Percentiles rank a stretch among this genome's conserved stretches.
Conservation (phyloP, 2,329 filamentous ascomycete species). For the Endocalyx cinctus region DNA sequence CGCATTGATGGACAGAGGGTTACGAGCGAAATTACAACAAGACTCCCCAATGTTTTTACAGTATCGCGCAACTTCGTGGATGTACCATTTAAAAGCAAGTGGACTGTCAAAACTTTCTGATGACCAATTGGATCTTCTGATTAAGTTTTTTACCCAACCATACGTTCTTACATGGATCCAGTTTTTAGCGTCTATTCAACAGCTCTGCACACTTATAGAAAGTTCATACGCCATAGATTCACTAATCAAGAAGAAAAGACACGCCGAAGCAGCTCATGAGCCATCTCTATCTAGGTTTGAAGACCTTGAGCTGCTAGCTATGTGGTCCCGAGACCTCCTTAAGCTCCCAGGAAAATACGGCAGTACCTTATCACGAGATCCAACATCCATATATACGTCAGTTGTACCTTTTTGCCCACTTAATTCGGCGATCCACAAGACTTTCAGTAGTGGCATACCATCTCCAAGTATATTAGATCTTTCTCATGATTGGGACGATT, state of each 20-base stretch:
- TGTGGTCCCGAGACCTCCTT: conserved; percentile 10
- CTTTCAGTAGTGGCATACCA: conserved; percentile 1
- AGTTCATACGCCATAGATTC: conserved; percentile 4
- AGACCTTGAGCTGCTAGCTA: conserved; percentile 7
- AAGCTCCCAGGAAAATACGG: conserved; percentile 10
- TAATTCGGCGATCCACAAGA: neutral
- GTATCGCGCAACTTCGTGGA: conserved; percentile 8
- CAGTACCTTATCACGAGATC: conserved; percentile 2
- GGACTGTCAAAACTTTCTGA: neutral
- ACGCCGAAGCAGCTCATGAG: neutral
- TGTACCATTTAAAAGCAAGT: conserved; percentile 5
- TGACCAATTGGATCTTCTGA: conserved; percentile 1
- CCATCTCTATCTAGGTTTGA: neutral
- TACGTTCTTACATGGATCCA: conserved; percentile 11
- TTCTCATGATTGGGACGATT: conserved; percentile 8
- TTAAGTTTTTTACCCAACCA: conserved; percentile 6
- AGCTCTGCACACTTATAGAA: conserved; percentile 4
- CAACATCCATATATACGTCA: conserved; percentile 3
- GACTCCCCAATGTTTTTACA: conserved; percentile 1
- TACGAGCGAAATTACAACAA: conserved; percentile 2
- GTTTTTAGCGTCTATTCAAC: conserved; percentile 6
- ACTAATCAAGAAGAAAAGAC: neutral
- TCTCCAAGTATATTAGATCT: neutral
- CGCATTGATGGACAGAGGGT: conserved; percentile 1
- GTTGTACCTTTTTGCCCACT: conserved; percentile 2